Percentiles rank a stretch among this genome's conserved stretches.
These are phyloP conservation scores for Chalaropsis ovoidea DNA, from an alignment of 2,329 filamentous ascomycete genomes.

Conservation along the genomic window DNA sequence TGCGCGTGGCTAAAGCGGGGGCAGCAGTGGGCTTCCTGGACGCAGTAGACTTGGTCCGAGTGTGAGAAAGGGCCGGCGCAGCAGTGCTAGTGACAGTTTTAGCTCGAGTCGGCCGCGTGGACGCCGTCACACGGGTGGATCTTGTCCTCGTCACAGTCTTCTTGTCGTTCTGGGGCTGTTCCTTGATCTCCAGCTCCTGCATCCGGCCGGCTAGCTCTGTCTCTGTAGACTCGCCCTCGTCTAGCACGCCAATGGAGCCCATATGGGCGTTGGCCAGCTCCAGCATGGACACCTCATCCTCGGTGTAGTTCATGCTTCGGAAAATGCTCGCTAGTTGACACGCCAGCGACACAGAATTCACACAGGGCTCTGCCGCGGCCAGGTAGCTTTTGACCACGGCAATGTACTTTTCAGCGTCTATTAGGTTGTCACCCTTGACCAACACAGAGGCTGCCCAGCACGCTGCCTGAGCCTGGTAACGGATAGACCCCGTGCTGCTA, in stretches of 20 bases:
- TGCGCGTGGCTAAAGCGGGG: not conserved
- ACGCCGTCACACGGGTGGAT: slow-evolving; percentile 28
- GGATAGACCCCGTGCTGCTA: slow-evolving; percentile 52
- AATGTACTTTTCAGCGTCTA: slow-evolving; percentile 23
- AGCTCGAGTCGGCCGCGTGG: slow-evolving; percentile 25
- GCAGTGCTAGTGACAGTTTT: slow-evolving; percentile 24
- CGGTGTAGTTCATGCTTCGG: slow-evolving; percentile 39
- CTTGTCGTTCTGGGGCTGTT: slow-evolving; percentile 13
- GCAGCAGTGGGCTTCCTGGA: not conserved
- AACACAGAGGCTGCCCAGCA: slow-evolving; percentile 48
- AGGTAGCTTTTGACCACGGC: slow-evolving; percentile 19
- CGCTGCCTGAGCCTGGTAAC: slow-evolving; percentile 46
- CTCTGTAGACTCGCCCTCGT: slow-evolving; percentile 14
- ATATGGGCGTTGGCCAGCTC: slow-evolving; percentile 42
- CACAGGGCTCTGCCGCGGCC: slow-evolving; percentile 11
- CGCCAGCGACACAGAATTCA: slow-evolving; percentile 34
- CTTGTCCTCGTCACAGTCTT: slow-evolving; percentile 13
- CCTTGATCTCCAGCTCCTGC: slow-evolving; percentile 32
- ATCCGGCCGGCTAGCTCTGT: slow-evolving; percentile 30
- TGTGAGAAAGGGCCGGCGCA: not conserved
- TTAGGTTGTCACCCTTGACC: slow-evolving; percentile 41
- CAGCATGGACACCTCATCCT: slow-evolving; percentile 38
- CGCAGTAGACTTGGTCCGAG: slow-evolving; percentile 1
- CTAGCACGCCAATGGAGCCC: slow-evolving; percentile 24
- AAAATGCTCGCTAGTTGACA: slow-evolving; percentile 49